Percentiles rank a stretch among this genome's conserved stretches.
These are phyloP conservation scores for Punica granatum DNA, from an alignment of 345 rosid species.

Conservation along the genomic window DNA sequence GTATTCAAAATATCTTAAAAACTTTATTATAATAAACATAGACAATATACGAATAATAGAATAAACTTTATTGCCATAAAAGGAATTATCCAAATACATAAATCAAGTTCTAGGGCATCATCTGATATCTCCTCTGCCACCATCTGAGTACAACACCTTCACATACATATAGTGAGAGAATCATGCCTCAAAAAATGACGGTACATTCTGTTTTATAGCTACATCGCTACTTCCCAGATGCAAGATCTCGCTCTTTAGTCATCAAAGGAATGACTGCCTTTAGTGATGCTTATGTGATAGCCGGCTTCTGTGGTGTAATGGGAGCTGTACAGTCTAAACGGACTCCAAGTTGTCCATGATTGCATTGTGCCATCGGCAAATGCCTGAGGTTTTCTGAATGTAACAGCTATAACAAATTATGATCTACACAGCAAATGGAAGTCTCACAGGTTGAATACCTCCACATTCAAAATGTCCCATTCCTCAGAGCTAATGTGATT, in stretches of 20 bases:
- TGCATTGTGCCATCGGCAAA: too few species aligned
- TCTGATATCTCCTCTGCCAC: neutral
- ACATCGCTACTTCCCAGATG: neutral
- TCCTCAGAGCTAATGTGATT: neutral
- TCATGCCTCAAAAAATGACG: neutral
- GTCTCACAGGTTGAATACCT: neutral
- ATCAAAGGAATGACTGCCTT: neutral
- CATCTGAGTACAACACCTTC: neutral
- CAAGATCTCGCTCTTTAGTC: neutral
- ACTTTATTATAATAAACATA: too few species aligned
- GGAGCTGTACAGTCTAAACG: neutral
- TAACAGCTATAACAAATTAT: neutral
- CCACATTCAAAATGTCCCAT: neutral
- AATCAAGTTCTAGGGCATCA: too few species aligned
- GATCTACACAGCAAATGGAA: constrained; percentile 4
- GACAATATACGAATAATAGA: too few species aligned
- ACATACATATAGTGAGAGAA: neutral
- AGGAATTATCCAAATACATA: too few species aligned
- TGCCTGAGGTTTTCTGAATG: neutral
- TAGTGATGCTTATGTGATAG: neutral
- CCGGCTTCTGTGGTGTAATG: neutral
- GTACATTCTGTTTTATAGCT: too few species aligned
- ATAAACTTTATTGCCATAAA: too few species aligned
- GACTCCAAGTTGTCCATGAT: neutral
- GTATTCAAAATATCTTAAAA: too few species aligned